These are phyloP conservation scores for Phytomonas sp. DNA, from an alignment of 208 protist species.

Conservation along the genomic window DNA sequence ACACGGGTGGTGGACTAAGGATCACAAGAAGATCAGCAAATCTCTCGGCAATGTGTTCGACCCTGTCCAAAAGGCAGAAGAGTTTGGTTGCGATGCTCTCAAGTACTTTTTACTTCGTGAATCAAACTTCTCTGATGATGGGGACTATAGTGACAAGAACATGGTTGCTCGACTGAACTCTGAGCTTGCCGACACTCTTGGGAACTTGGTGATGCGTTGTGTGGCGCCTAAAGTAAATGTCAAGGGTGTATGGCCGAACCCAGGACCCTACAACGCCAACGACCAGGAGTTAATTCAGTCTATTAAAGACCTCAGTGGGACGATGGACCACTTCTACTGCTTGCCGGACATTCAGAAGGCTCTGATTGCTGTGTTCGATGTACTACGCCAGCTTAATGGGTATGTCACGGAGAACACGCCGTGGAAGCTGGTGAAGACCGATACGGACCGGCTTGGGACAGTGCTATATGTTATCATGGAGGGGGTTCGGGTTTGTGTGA, in stretches of 20 bases:
- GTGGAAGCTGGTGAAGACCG: conserved; percentile 88
- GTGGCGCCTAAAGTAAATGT: conserved; percentile 80
- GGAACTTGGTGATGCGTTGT: conserved; percentile 88
- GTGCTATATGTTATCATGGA: conserved; percentile 90
- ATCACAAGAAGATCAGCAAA: conserved; percentile 96
- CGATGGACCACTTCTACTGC: conserved; percentile 76
- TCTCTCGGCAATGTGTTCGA: conserved; percentile 96
- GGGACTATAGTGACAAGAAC: conserved; percentile 91
- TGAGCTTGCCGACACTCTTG: conserved; percentile 92
- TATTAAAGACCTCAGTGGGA: conserved; percentile 56
- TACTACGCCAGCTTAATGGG: conserved; percentile 77
- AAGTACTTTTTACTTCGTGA: conserved; percentile 96
- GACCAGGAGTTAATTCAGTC: conserved; percentile 55
- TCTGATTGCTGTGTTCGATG: conserved; percentile 79
- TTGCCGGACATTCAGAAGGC: conserved; percentile 83
- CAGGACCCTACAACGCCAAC: conserved; percentile 49
- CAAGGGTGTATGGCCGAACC: conserved; percentile 54
- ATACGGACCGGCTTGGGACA: conserved; percentile 61
- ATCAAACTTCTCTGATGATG: conserved; percentile 90
- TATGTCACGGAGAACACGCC: conserved; percentile 89
- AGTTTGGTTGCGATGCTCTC: conserved; percentile 87
- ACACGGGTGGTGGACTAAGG: conserved; percentile 95
- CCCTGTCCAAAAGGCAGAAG: conserved; percentile 72
- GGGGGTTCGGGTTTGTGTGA: conserved; percentile 68
- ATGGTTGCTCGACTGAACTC: conserved; percentile 84